Conservation (phyloP, 176 grass and related monocot species). For the Elymus sibiricus region DNA sequence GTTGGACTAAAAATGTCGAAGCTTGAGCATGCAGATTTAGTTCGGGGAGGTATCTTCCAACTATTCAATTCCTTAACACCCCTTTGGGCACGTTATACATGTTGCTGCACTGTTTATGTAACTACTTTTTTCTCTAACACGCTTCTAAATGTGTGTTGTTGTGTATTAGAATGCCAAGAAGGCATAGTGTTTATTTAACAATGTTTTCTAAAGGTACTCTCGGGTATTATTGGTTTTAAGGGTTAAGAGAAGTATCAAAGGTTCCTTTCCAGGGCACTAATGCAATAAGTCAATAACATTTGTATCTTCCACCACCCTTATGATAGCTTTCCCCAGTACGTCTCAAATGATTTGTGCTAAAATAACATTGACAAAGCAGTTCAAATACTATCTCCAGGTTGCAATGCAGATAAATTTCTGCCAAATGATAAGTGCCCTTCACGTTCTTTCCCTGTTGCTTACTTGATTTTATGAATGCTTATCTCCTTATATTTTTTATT, state of each 20-base stretch:
- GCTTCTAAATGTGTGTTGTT: background rate
- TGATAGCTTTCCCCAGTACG: background rate
- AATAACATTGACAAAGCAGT: background rate
- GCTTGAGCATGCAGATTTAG: conserved; percentile 59
- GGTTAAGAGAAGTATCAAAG: background rate
- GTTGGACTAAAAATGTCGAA: conserved; percentile 80
- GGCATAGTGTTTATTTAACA: background rate
- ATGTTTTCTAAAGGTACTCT: background rate
- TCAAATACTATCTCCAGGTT: conserved; percentile 1
- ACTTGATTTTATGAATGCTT: background rate
- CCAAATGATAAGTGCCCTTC: background rate
- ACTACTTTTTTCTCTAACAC: background rate
- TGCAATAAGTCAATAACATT: conserved; percentile 4
- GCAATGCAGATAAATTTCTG: background rate
- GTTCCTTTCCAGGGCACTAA: background rate
- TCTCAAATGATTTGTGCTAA: background rate
- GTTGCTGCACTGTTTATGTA: background rate
- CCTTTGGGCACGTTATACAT: background rate
- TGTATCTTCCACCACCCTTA: conserved; percentile 11
- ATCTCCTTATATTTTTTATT: conserved; percentile 24
- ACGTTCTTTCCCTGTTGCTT: background rate
- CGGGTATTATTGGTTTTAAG: background rate
- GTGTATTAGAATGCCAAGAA: background rate
- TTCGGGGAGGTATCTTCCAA: conserved; percentile 49
- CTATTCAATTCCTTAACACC: conserved; percentile 3